Evolutionary conservation across 164 flowering plant species (phyloP), one percentile per base, ranked within the genome.

Genomic region (Annona squamosa): DNA sequence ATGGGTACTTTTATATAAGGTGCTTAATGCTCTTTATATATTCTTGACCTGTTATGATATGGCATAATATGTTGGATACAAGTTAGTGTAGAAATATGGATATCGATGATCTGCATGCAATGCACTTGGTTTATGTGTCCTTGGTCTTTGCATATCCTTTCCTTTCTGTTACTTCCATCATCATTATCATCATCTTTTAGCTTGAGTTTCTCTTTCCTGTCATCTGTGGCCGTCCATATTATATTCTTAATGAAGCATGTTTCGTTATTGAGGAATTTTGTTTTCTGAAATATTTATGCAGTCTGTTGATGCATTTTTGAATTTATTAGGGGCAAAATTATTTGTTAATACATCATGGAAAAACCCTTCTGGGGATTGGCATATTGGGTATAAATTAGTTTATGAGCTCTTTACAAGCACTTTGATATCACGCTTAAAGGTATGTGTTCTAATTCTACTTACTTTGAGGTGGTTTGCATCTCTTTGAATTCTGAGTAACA

Each of bases 321-420:
- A 16, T 69, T n/a, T n/a, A 18, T 17, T 69, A 94, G 99, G 99
- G 69, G 82, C 87, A 18, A 68, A 79, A 70, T 77, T 95, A 75
- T 75, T 77, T 77, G 80, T 93, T 61, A 93, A 90, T 80, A 74
- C 94, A 41, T 83, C 89, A 43, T 95, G 99, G 99, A 87, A 84
- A 73, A 95, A 95, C 74, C 97, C 99, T 70, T 81, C 94, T 76
- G 98, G 96, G 71, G 91, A 90, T 73, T 95, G 99, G 99, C 99
- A 83, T 76, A 93, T 95, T 69, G 99, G 99, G 61, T 89, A 48
- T 77, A 91, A 91, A 77, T 77, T 93, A 75, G 86, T 95, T 4
- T 95, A 93, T 79, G 94, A 95, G 82, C 89, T 95, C 68, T 90
- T 95, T 77, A 93, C 98, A 1, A 79, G 80, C 71, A 82, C 84